Base-by-base conservation (phyloP, 768 basidiomycete genomes). In the Rhodotorula kratochvilovae region DNA sequence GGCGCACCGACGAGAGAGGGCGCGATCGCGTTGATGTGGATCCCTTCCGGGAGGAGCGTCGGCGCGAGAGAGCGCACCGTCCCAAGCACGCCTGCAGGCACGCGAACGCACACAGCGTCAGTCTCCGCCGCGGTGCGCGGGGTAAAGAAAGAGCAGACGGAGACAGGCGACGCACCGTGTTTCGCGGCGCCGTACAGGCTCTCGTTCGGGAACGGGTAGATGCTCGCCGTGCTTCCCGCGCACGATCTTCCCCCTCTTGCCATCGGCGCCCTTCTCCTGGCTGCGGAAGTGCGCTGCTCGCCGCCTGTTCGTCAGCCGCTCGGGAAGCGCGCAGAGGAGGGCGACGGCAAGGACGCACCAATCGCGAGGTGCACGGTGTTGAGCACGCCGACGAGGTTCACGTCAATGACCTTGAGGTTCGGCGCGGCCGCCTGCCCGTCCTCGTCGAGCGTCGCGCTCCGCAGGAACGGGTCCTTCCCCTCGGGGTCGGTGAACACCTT, bases 161-260 rank as follows among this genome's bases (percentile, higher is more conserved):
- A n/a, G n/a, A n/a, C n/a, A n/a, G n/a, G n/a, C n/a, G n/a, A 13
- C 57, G 57, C 57, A 50, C 61, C 61, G 50, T 62, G 61, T 46
- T 62, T 62, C 23, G 61, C 46, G 21, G 61, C 48, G 31, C 61
- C 61, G 48, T 62, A 62, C 48, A 62, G 27, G 16, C 33, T 35
- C 50, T 62, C 61, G 43, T 62, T 62, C 31, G 61, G 61, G 36
- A 62, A 62, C 10, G 61, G 48, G 61, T 62, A 62, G 15, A 62
- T 23, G 35, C 29, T 35, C 23, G 61, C 61, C 6, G 48, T 12
- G 19, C 33, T 36, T 11, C 61, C 61, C 33, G 61, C 61, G 48
- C 31, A 62, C 36, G 33, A 62, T 12, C 16, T 23, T 13, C 15
- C 61, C 54, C 6, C 33, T 31, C 33, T 1, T 1, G 5, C 15